Evolutionary conservation across 2,329 filamentous ascomycete genomes (phyloP), one percentile per base, ranked within the genome.

Genomic region (Atkinsonella hypoxylon): DNA sequence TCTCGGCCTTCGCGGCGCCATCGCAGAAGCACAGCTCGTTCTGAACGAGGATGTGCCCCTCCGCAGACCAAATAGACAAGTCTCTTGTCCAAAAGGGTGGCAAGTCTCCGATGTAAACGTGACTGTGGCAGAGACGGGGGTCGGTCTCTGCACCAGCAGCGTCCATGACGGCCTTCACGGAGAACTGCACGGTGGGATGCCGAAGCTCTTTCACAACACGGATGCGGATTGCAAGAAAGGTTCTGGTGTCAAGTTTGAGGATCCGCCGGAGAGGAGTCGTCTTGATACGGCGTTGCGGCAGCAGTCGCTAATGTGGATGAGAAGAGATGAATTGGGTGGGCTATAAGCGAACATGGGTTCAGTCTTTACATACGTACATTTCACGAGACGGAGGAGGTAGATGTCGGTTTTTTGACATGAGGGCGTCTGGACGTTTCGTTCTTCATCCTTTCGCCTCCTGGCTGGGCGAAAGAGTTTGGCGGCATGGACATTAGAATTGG

Each of bases 1-100:
- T 59, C 67, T 71, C 12, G 76, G 76, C 2, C 62, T 78, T 11
- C 68, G 71, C 4, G 74, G 72, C 10, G 67, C 67, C 6, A 62
- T 79, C 2, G 62, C 72, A 7, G 74, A 79, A 55, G 66, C 71
- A 48, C 60, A 60, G 18, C 55, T 63, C 9, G 53, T 51, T n/a
- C 59, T 67, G 2, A 57, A 57, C 5, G 57, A 60, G 12, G 62
- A 65, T 38, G 18, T 51, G 3, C 61, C 63, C 0, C 11, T 52
- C 1, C 63, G 62, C 64, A 63, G 64, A 53, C 2, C 55, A 55
- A 20, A 20, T 32, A 7, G 8, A 22, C 45, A 13, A 15, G n/a
- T n/a, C n/a, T 13, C 26, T 6, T 39, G 45, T 15, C 50, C 45
- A 5, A 30, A 40, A 7, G 49, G 40, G 2, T 51, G 49, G 49